These are phyloP conservation scores for Syzygium aromaticum DNA, from an alignment of 345 rosid species.

Conservation along the genomic window DNA sequence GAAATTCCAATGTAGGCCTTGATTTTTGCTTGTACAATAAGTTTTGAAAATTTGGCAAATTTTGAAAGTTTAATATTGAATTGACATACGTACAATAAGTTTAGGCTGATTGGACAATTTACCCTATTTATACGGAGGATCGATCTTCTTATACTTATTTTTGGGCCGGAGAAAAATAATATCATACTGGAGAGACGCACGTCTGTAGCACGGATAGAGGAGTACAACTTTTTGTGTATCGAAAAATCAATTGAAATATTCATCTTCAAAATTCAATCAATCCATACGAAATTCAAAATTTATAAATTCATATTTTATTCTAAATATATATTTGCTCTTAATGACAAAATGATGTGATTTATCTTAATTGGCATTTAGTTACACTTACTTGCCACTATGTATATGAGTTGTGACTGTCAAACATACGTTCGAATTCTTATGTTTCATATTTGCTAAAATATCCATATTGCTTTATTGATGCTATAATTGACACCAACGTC, in stretches of 20 bases:
- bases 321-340: background rate
- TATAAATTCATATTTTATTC: background rate
- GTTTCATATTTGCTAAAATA: background rate
- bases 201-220: accelerated
- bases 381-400: background rate
- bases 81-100: accelerated
- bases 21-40: background rate
- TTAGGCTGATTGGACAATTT: background rate
- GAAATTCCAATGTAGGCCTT: background rate
- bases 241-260: background rate
- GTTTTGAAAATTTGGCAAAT: background rate
- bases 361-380: background rate
- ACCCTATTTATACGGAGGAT: background rate
- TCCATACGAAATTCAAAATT: background rate
- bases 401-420: background rate
- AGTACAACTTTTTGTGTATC: background rate
- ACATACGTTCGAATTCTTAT: background rate
- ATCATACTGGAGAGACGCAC: background rate
- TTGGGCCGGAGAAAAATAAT: background rate
- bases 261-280: background rate
- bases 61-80: accelerated
- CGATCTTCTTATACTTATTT: background rate
- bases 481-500: too few species aligned
- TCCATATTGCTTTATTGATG: background rate
- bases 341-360: background rate